A percentile compares a stretch with the other conserved stretches of the same genome.
These are phyloP conservation scores for Pilaira anomala DNA, from an alignment of 192 early-diverging fungal species.

Conservation along the genomic window DNA sequence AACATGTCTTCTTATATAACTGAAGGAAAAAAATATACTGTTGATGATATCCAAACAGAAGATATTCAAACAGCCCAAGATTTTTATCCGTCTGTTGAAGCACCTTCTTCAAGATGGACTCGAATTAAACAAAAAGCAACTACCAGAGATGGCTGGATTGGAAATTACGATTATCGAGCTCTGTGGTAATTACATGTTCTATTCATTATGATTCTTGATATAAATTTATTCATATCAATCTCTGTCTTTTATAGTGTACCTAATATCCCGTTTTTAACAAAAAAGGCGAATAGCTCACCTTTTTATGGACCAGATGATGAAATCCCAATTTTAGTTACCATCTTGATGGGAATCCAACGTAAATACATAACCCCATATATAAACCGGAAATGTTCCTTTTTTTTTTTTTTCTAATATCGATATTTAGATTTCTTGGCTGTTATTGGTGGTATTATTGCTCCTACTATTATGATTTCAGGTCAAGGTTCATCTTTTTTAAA, in stretches of 20 bases:
- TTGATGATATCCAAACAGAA: conserved; percentile 3
- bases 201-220: too few species aligned
- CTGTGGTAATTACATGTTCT: conserved; percentile 23
- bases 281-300: conserved; percentile 24
- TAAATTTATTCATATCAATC: neutral
- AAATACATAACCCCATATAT: neutral
- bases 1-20: neutral
- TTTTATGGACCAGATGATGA: conserved; percentile 49
- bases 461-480: conserved; percentile 41
- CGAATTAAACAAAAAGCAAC: conserved; percentile 4
- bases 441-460: conserved; percentile 38
- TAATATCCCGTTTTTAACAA: conserved; percentile 34
- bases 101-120: neutral
- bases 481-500: conserved; percentile 39
- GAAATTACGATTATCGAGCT: conserved; percentile 42
- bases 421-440: conserved; percentile 23
- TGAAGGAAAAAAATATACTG: conserved; percentile 4
- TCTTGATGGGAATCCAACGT: conserved; percentile 38
- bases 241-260: conserved; percentile 29
- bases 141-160: conserved; percentile 41
- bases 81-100: neutral
- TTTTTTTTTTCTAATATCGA: neutral
- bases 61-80: neutral
- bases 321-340: conserved; percentile 40
- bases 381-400: neutral